These are phyloP conservation scores for Talaromyces sp. DNA, from an alignment of 2,329 filamentous ascomycete genomes.

Conservation along the genomic window DNA sequence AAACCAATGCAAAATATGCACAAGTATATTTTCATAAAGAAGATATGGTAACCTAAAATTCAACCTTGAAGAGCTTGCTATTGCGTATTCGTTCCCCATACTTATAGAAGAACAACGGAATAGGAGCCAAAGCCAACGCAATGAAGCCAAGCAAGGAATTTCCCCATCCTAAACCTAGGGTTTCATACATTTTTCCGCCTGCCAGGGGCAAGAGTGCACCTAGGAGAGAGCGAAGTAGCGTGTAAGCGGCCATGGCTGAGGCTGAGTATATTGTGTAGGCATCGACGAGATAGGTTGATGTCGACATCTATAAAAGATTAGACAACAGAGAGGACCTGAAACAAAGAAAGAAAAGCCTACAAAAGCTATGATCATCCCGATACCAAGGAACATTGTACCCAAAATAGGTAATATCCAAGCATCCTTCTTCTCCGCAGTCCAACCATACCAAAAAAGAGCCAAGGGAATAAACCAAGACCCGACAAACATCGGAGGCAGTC, in stretches of 20 bases:
- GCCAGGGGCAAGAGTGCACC: slow-evolving; percentile 59
- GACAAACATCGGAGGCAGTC: slow-evolving; percentile 52
- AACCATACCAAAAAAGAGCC: slow-evolving; percentile 56
- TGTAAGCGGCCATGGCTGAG: slow-evolving; percentile 50
- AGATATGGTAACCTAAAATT: too few species aligned
- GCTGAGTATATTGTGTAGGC: slow-evolving; percentile 46
- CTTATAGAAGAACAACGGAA: slow-evolving; percentile 32
- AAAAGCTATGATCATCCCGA: slow-evolving; percentile 54
- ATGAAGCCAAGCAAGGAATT: slow-evolving; percentile 54
- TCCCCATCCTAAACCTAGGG: slow-evolving; percentile 47
- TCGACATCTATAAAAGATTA: slow-evolving; percentile 36
- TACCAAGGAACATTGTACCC: slow-evolving; percentile 51
- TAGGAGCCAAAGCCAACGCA: slow-evolving; percentile 46
- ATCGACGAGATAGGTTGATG: slow-evolving; percentile 60
- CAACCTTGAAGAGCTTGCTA: slow-evolving; percentile 18
- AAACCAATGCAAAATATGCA: too few species aligned
- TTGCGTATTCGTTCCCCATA: slow-evolving; percentile 34
- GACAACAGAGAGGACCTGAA: neutral
- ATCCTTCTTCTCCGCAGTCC: slow-evolving; percentile 48
- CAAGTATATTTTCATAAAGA: too few species aligned
- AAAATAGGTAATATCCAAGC: slow-evolving; percentile 60
- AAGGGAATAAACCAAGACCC: slow-evolving; percentile 51
- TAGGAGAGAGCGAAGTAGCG: slow-evolving; percentile 51
- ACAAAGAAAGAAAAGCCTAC: slow-evolving; percentile 20
- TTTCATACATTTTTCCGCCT: slow-evolving; percentile 48